Evolutionary conservation across 441 rosid species (phyloP).

Genomic region (Capsella rubella): DNA sequence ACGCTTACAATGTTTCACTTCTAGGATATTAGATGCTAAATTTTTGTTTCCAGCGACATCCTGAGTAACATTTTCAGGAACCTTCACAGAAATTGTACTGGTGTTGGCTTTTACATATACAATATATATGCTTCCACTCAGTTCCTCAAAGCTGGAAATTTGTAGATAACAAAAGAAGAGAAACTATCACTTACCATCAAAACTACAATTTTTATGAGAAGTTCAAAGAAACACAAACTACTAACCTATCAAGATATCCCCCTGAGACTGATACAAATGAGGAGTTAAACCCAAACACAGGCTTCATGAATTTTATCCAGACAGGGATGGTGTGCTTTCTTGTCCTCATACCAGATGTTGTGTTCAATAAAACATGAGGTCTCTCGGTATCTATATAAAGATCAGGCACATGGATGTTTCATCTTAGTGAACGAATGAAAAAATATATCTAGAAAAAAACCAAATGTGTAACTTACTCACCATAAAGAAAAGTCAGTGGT

Average conservation of each 20-base stretch:
- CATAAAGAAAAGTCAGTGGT: conserved; percentile 86
- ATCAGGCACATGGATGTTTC: conserved; percentile 22
- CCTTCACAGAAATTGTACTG: conserved; percentile 54
- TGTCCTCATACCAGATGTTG: conserved; percentile 74
- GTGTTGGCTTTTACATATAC: conserved; percentile 67
- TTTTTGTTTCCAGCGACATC: conserved; percentile 94
- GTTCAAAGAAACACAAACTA: conserved; percentile 21
- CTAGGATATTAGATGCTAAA: conserved; percentile 72
- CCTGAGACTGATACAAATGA: conserved; percentile 76
- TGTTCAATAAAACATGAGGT: conserved; percentile 74
- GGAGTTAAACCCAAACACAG: conserved; percentile 88
- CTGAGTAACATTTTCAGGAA: conserved; percentile 79
- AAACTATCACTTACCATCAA: conserved; percentile 17
- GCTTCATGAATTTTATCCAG: conserved; percentile 76
- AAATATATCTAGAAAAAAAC: not conserved
- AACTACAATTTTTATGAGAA: not conserved
- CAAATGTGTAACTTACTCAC: conserved; percentile 46
- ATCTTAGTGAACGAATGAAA: conserved; percentile 8
- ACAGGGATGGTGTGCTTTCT: conserved; percentile 62
- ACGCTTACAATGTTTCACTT: conserved; percentile 81
- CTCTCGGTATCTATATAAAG: conserved; percentile 70
- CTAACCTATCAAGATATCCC: conserved; percentile 84
- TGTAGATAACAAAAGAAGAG: conserved; percentile 18
- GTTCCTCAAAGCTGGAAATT: conserved; percentile 72
- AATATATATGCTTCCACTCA: conserved; percentile 64